Conservation (phyloP, 2,329 filamentous ascomycete genomes). For the Colletotrichum eleusines region DNA sequence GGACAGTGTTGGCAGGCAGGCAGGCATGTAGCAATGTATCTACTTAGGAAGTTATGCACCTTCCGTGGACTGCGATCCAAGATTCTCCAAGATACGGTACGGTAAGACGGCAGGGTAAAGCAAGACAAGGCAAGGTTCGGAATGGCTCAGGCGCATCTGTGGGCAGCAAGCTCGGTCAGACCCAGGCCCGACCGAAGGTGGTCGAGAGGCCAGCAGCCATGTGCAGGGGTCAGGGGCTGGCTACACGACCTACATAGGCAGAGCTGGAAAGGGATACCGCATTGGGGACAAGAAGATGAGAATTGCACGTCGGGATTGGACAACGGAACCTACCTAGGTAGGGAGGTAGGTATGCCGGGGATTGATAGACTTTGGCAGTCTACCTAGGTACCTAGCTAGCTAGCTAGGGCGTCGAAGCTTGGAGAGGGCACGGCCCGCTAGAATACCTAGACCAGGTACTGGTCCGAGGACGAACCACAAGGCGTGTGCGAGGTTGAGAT, state of each 20-base stretch:
- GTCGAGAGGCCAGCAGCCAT: constrained; percentile 9
- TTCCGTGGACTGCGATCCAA: background rate
- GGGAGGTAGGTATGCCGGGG: no score
- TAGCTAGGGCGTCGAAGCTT: no score
- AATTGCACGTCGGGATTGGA: constrained; percentile 10
- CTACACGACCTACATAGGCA: no score
- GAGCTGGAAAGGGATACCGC: constrained; percentile 1
- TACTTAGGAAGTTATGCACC: no score
- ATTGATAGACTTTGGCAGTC: no score
- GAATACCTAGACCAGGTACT: constrained; percentile 28
- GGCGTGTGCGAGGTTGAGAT: background rate
- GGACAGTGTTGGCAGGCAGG: background rate
- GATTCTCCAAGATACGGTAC: constrained; percentile 3
- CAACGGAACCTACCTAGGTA: background rate
- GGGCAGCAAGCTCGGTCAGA: constrained; percentile 29
- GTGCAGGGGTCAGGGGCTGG: constrained; percentile 6
- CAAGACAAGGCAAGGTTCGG: constrained; percentile 17
- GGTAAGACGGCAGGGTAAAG: constrained; percentile 17
- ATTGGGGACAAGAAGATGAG: constrained; percentile 17
- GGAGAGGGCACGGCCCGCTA: constrained; percentile 22
- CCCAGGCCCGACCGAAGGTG: constrained; percentile 15
- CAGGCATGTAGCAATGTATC: background rate
- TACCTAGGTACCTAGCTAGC: no score
- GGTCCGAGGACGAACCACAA: constrained; percentile 20
- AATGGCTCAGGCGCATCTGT: constrained; percentile 36